Base-by-base conservation (phyloP, 331 rosid genomes). In the Quercus tomentella region DNA sequence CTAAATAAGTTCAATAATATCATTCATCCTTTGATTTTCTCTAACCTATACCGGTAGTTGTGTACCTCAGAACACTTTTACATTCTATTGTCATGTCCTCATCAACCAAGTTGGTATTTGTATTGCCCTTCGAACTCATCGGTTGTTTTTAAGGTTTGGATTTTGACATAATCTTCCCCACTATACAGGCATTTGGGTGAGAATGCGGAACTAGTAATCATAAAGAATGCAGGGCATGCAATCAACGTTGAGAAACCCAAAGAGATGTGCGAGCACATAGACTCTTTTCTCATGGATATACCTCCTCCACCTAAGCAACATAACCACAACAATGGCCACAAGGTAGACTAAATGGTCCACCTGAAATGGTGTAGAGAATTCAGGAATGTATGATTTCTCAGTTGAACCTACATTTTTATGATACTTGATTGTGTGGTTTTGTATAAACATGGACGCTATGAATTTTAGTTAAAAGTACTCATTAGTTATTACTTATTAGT, bases 161-260 rank as follows among this genome's bases (percentile, higher is more conserved):
- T 20, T n/a, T 26, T 66, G 49, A n/a, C 17, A 25, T 43, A 55
- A 72, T 41, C 52, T 11, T 6, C 7, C 22, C 18, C 43, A 17
- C 23, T 6, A 31, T 57, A 25, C 77, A 86, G 92, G 37, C 92
- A 84, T 61, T 49, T 86, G 10, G 92, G 82, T 26, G 92, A 84
- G 70, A 78, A 72, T 72, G 74, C 88, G 21, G 60, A 86, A 58
- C 79, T 84, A 55, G 88, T 74, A 37, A 82, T 84, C 62, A 51
- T 88, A 72, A 82, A 86, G 79, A 79, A 84, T 54, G 87, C 92
- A 31, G 92, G 92, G n/a, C 90, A 84, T 76, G 90, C 92, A 16
- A 74, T 88, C 54, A 88, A 88, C 33, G 62, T 65, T 55, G 90
- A 88, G 85, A 86, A 84, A 75, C 90, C 90, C 1, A 86, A 80